These are phyloP conservation scores for Penium margaritaceum DNA, from an alignment of 139 green algal species.

Conservation along the genomic window DNA sequence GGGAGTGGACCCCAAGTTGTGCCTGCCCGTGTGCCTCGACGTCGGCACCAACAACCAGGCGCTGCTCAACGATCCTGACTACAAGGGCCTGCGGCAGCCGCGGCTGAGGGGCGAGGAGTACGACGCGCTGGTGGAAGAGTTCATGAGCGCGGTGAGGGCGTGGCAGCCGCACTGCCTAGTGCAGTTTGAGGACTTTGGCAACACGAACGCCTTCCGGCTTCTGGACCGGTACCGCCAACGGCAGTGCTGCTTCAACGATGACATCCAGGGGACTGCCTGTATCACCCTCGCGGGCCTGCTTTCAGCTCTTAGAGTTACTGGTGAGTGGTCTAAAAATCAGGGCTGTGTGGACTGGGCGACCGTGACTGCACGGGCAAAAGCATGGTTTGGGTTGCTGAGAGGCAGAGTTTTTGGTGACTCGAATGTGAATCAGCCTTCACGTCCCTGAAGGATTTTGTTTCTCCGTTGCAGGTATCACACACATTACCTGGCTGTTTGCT, in stretches of 20 bases:
- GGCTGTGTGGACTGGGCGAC: too few relatives aligned
- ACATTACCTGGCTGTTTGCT: too few relatives aligned
- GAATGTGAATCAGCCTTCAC: too few relatives aligned
- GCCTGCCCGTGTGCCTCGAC: constrained; percentile 79
- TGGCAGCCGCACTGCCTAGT: constrained; percentile 11
- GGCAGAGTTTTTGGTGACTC: too few relatives aligned
- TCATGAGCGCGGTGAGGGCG: constrained; percentile 36
- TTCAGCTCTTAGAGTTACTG: constrained; percentile 54
- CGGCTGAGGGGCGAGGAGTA: constrained; percentile 61
- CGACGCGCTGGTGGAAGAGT: constrained; percentile 48
- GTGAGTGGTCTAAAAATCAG: background rate
- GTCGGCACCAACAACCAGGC: constrained; percentile 74
- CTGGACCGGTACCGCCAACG: constrained; percentile 53
- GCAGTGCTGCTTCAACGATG: constrained; percentile 79
- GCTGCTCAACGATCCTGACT: constrained; percentile 56
- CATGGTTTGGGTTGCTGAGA: too few relatives aligned
- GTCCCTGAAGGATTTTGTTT: too few relatives aligned
- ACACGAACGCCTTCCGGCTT: constrained; percentile 67
- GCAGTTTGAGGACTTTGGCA: constrained; percentile 74
- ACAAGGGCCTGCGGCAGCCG: constrained; percentile 61
- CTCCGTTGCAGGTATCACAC: too few relatives aligned
- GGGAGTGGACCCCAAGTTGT: constrained; percentile 60
- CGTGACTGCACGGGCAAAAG: too few relatives aligned
- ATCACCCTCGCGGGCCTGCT: constrained; percentile 73
- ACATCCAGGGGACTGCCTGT: constrained; percentile 79